Conservation (phyloP, 176 grass and related monocot species). For the Phyllostachys edulis region DNA sequence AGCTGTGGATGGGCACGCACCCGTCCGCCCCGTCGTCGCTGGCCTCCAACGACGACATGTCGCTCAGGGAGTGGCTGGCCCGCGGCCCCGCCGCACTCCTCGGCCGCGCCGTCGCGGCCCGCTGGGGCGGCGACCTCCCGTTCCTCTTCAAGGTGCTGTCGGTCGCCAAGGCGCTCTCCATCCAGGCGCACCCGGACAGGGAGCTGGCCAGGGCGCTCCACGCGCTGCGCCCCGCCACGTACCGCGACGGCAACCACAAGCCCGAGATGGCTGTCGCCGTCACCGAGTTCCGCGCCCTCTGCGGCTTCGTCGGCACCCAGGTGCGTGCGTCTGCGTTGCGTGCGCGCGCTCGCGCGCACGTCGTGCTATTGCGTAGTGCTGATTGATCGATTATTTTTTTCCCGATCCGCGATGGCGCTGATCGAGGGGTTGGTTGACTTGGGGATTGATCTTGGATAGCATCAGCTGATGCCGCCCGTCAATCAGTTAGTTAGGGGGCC, state of each 20-base stretch:
- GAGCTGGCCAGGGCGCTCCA: conserved; percentile 73
- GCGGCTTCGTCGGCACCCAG: conserved; percentile 67
- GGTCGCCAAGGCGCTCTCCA: conserved; percentile 85
- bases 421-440: conserved; percentile 14
- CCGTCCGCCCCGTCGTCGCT: conserved; percentile 66
- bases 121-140: conserved; percentile 72
- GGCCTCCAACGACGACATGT: background rate
- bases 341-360: background rate
- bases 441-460: background rate
- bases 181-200: conserved; percentile 93
- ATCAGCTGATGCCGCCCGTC: background rate
- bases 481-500: background rate
- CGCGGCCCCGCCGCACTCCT: conserved; percentile 55
- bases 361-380: background rate
- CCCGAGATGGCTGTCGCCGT: conserved; percentile 93
- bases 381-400: background rate
- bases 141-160: conserved; percentile 98
- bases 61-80: conserved; percentile 69
- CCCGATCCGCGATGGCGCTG: background rate
- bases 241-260: conserved; percentile 94
- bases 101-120: conserved; percentile 52
- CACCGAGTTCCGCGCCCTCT: conserved; percentile 85
- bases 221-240: conserved; percentile 57
- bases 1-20: conserved; percentile 97
- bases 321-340: conserved; percentile 25